A percentile compares a stretch with the other conserved stretches of the same genome.
phyloP scores from a whole-genome alignment of 768 basidiomycete species.

The Tulasnella sp. region DNA sequence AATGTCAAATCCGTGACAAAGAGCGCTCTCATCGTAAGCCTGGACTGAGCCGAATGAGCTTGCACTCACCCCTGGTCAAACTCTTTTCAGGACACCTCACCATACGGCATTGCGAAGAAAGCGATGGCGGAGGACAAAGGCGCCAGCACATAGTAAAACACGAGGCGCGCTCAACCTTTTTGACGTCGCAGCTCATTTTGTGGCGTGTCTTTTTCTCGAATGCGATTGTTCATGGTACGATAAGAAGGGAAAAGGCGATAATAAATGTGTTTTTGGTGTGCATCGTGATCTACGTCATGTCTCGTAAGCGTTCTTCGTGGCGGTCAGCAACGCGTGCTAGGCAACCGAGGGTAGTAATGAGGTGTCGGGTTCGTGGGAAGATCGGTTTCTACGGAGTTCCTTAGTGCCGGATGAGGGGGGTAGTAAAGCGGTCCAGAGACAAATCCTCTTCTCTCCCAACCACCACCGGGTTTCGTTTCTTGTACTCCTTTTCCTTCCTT shows the following conservation, averaged over 20 bases:
- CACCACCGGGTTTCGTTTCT: slow-evolving; percentile 19
- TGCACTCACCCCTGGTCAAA: neutral
- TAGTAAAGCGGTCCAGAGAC: slow-evolving; percentile 6
- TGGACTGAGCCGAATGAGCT: neutral
- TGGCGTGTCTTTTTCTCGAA: neutral
- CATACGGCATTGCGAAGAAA: slow-evolving; percentile 9
- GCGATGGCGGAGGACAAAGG: slow-evolving; percentile 16
- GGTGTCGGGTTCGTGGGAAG: slow-evolving; percentile 15
- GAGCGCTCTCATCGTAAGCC: neutral
- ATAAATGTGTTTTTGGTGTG: neutral
- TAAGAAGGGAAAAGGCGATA: neutral
- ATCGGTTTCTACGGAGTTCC: slow-evolving; percentile 12
- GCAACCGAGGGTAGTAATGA: neutral
- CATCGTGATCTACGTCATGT: slow-evolving; percentile 1
- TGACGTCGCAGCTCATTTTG: neutral
- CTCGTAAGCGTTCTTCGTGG: slow-evolving; percentile 11
- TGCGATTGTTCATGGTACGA: neutral
- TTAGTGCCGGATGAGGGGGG: slow-evolving; percentile 1
- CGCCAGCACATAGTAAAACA: slow-evolving; percentile 5
- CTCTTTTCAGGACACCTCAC: slow-evolving; percentile 12
- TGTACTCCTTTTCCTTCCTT: slow-evolving; percentile 26
- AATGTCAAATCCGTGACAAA: slow-evolving; percentile 17
- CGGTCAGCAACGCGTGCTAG: neutral
- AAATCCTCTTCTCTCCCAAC: neutral
- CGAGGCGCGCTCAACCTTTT: neutral